Evolutionary conservation across 768 basidiomycete species (phyloP), one percentile per base, ranked within the genome.

Genomic region (Naganishia friedmannii): DNA sequence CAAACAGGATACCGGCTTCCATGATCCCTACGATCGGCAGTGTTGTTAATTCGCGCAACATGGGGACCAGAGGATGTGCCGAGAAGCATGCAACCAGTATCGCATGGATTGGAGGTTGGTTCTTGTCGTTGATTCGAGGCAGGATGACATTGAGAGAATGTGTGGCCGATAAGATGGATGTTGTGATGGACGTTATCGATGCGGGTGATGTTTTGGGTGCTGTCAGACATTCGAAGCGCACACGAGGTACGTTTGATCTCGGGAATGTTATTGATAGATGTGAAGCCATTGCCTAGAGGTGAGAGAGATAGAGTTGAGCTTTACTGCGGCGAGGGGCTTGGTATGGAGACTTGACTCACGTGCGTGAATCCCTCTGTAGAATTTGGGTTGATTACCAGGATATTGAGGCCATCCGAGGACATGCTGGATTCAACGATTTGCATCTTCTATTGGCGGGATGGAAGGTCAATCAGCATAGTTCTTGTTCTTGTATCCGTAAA

Each of bases 41-140:
- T 21, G 73, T 65, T 0, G 73, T 74, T 12, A 75, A 31, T 66
- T 77, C 76, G 10, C 76, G 66, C 0, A 77, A 56, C 60, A 75
- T 72, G 0, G 37, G 34, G 1, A 73, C 68, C 0, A 77, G 70
- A 1, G 75, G 72, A 58, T 75, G 75, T 17, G 70, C 70, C 4
- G 76, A 75, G 54, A 76, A 76, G 53, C 75, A 76, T 1, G 74
- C 74, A 10, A 76, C 65, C 46, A 76, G 58, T n/a, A 74, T 67
- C 31, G 67, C 67, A 37, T 70, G 65, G 31, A 60, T 56, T 45
- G 32, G 17, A 4, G 54, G 19, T 54, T 46, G n/a, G 53, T 31
- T 68, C 56, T 65, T 51, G 72, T 66, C 67, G 68, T 66, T 69
- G 26, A 56, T 55, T 17, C 48, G 71, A 21, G n/a, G 53, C 9